phyloP scores from a whole-genome alignment of 768 basidiomycete genomes.

The Leccinum boreale region DNA sequence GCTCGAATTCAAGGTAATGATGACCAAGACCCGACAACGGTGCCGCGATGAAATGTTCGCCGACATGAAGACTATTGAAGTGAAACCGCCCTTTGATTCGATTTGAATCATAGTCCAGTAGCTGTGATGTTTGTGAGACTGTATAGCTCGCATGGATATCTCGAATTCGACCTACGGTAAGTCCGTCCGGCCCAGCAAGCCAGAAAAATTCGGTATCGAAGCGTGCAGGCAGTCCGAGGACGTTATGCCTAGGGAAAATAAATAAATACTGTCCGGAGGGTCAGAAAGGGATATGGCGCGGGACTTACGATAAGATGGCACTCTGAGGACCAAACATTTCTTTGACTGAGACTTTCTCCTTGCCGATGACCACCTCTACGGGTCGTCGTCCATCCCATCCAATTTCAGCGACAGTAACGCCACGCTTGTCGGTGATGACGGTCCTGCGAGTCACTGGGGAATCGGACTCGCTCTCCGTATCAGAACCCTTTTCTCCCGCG shows the following conservation, averaged over 20 bases:
- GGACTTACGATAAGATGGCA: constrained; percentile 50
- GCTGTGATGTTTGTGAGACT: constrained; percentile 30
- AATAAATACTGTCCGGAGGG: background rate
- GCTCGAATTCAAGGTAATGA: constrained; percentile 54
- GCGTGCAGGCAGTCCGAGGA: constrained; percentile 58
- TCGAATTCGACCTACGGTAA: constrained; percentile 40
- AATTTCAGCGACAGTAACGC: constrained; percentile 44
- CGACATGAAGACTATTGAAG: constrained; percentile 46
- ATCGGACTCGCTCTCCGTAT: constrained; percentile 28
- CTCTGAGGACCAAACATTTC: constrained; percentile 57
- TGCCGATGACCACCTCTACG: constrained; percentile 45
- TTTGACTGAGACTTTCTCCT: constrained; percentile 48
- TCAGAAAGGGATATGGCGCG: background rate
- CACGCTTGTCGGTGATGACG: constrained; percentile 40
- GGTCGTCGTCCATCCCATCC: constrained; percentile 53
- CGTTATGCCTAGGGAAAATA: constrained; percentile 44
- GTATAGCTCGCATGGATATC: background rate
- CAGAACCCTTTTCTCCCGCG: constrained; percentile 25
- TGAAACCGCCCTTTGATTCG: constrained; percentile 49
- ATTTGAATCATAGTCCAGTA: constrained; percentile 52
- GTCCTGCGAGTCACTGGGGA: constrained; percentile 38
- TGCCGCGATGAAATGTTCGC: constrained; percentile 45
- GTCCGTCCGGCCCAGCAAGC: constrained; percentile 52
- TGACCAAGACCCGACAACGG: constrained; percentile 51
- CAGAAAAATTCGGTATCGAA: constrained; percentile 61